Conservation (phyloP, 192 early-diverging fungal genomes). For the Coemansia sp. region DNA sequence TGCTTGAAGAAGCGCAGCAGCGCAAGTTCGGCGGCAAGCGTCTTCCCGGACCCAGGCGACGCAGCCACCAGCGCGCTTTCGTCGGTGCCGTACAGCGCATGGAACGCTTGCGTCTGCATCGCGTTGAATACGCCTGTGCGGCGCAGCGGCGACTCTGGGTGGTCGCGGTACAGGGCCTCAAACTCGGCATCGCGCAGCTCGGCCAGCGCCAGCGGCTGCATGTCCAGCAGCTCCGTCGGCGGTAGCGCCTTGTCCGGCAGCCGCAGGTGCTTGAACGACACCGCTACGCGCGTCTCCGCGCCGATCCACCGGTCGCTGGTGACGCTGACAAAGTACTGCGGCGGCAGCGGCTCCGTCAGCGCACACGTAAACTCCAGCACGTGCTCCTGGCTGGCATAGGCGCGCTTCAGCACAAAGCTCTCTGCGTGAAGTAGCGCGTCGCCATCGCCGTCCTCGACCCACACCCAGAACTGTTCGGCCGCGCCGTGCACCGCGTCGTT, state of each 20-base stretch:
- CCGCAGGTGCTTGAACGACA: slow-evolving; percentile 90
- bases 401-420: slow-evolving; percentile 84
- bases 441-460: slow-evolving; percentile 92
- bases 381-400: slow-evolving; percentile 83
- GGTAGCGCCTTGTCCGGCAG: slow-evolving; percentile 91
- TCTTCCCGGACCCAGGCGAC: slow-evolving; percentile 93
- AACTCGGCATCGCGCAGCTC: slow-evolving; percentile 72
- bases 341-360: slow-evolving; percentile 88
- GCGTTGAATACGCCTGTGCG: slow-evolving; percentile 72
- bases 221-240: slow-evolving; percentile 91
- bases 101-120: slow-evolving; percentile 94
- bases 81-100: slow-evolving; percentile 82
- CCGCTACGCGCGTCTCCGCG: slow-evolving; percentile 85
- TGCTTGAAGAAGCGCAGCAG: slow-evolving; percentile 80
- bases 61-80: slow-evolving; percentile 92
- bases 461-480: slow-evolving; percentile 90
- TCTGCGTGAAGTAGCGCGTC: slow-evolving; percentile 89
- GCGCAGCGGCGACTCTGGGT: slow-evolving; percentile 11
- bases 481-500: slow-evolving; percentile 83
- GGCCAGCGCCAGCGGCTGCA: slow-evolving; percentile 82
- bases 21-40: slow-evolving; percentile 93
- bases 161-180: slow-evolving; percentile 63
- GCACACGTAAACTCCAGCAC: slow-evolving; percentile 86
- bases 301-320: slow-evolving; percentile 96
- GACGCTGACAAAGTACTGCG: slow-evolving; percentile 93